Base-by-base conservation (phyloP, 2,329 filamentous ascomycete genomes). In the Fusarium sp. region DNA sequence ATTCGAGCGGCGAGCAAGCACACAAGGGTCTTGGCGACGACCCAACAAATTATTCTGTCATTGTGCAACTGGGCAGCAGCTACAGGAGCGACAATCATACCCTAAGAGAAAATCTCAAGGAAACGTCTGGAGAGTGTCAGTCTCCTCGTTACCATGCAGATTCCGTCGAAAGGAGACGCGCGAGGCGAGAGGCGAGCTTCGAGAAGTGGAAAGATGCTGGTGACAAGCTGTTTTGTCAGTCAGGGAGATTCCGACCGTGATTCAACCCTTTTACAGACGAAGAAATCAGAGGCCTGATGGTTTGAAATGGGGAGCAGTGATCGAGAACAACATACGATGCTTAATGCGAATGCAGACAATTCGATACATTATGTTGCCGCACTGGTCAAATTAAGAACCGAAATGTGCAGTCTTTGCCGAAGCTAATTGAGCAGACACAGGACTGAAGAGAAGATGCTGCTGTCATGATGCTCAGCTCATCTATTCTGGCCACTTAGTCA, bases 151-250 rank as follows among this genome's bases (percentile, higher is more conserved):
- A 30, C 19, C 56, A 20, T 34, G 15, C 20, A 40, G 56, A 60
- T 36, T 40, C 36, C n/a, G 45, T 58, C 11, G 55, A 56, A 38
- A 63, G 49, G 47, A 61, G 60, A 43, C 63, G 54, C 21, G 60
- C 53, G 45, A 72, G 61, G 38, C 68, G 68, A 12, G 63, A 70
- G 44, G 64, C 60, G 12, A 72, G 54, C 26, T 62, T 68, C n/a
- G 63, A 71, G 38, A 51, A 56, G 36, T 73, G 71, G 71, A 71
- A 51, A 40, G 50, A 67, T 38, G 71, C 71, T 21, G 71, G 71
- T 11, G 71, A 73, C 21, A 72, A 45, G 34, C 55, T 71, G 24
- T 72, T 73, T 49, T 58, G 59, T 32, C 52, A 60, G 23, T 57
- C 71, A 44, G 54, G 45, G 15, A 69, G 56, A 44, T 55, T 30